Base-by-base conservation (phyloP, 345 rosid genomes). In the Balakata baccata region DNA sequence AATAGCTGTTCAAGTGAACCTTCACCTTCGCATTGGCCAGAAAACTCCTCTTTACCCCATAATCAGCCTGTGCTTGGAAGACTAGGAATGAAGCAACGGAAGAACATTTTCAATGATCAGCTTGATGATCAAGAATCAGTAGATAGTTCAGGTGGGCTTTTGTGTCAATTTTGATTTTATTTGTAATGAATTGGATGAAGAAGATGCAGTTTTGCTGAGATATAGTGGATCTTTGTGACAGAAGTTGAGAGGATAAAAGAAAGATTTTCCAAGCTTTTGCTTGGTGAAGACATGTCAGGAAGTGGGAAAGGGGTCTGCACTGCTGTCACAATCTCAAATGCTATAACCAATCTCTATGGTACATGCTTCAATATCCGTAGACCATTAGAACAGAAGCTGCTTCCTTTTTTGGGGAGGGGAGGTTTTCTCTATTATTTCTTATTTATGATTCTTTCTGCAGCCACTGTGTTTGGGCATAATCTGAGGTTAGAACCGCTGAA, bases 251-350 rank as follows among this genome's bases (percentile, higher is more conserved):
- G 82, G 82, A 94, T 92, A 97, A 94, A 83, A 82, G 98, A 94
- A 75, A 90, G 95, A 81, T 92, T 90, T 50, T 85, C 97, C 39
- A 94, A 94, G 85, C 91, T 94, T 74, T 75, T 94, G 81, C 88
- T 92, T 2, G 98, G 98, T 22, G 97, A 94, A 82, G 98, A 94
- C 81, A 94, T 94, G 98, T 94, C 98, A 37, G 97, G 97, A 65
- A 77, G 91, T 71, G 98, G 98, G 17, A 89, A 90, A 90, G 97
- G 98, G 61, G 98, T 90, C 69, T 89, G 90, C 78, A 89, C 98
- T 11, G 95, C 98, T 2, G 84, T 87, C 16, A 85, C 98, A 25
- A 92, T 94, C 87, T 94, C 97, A 50, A 94, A 94, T 77, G 76
- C 98, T 77, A 86, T 94, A 34, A 92, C 98, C 63, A 94, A 94